Conservation (phyloP, 306 rosid genomes). For the Casuarina equisetifolia region DNA sequence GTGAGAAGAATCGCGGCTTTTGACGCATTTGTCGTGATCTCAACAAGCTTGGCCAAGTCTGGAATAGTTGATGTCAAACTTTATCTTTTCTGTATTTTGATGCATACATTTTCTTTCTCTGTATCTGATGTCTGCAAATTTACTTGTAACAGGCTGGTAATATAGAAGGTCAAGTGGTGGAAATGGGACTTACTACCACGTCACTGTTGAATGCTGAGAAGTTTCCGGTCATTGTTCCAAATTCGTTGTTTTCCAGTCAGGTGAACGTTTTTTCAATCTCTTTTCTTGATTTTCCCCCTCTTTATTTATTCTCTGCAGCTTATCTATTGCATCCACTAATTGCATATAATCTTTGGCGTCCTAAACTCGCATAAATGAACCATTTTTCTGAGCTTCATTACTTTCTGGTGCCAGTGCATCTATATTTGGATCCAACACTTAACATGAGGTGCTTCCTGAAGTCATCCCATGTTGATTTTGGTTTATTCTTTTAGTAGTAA, state of each 20-base stretch:
- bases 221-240: conserved; percentile 86
- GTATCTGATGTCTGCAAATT: background rate
- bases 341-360: conserved; percentile 5
- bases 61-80: background rate
- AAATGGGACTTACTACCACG: conserved; percentile 87
- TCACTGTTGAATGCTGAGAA: conserved; percentile 82
- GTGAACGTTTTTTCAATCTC: conserved; percentile 27
- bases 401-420: background rate
- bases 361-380: background rate
- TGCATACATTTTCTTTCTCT: background rate
- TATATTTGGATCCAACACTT: background rate
- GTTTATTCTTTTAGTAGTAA: background rate
- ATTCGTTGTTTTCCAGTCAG: conserved; percentile 88
- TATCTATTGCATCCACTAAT: background rate
- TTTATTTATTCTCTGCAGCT: conserved; percentile 18
- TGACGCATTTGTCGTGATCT: conserved; percentile 1
- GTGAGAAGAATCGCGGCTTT: background rate
- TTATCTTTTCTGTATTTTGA: background rate
- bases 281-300: background rate
- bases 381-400: background rate
- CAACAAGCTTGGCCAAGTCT: background rate
- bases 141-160: conserved; percentile 74
- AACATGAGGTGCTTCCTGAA: background rate
- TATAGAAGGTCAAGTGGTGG: conserved; percentile 92
- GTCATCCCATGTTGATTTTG: background rate